Base-by-base conservation (phyloP, 371 early-diverging fungal genomes). In the Rozella allomycis region DNA sequence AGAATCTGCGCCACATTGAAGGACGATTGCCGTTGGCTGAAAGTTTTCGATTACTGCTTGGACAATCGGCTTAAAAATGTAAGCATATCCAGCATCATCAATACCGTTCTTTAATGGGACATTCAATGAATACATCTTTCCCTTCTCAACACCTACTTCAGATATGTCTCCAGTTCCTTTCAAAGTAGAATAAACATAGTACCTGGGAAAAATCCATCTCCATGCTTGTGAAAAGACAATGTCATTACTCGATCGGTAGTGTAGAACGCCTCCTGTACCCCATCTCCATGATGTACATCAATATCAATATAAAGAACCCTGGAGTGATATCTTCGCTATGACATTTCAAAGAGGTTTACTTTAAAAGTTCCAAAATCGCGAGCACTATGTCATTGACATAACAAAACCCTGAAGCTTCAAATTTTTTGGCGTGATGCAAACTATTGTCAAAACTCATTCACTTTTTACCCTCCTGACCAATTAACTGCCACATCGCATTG, bases 211-310 rank as follows among this genome's bases (percentile, higher is more conserved):
- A 78, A 99, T 7, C 20, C 16, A 34, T 90, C 83, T 26, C 98
- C 98, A 55, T 79, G 93, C 54, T 94, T 94, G 54, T 98, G 99
- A 52, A 98, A 97, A 20, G 83, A 82, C 11, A 82, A 78, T 0
- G 98, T 91, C 90, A 97, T 87, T 25, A 98, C 99, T 31, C 99
- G 71, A 48, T 97, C 97, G 4, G 96, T 87, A 8, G 81, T 78
- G 50, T 93, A 97, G 55, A 98, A 98, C 1, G 99, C 99, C 54
- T 98, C 99, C 50, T 90, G 83, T 18, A 3, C 99, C 23, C 98
- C 99, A 49, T 97, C 99, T 7, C 99, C 99, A 50, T 98, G 98
- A 52, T 98, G 99, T 18, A 96, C 79, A 47, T 98, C 99, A 45
- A 96, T 96, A 53, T 98, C 99, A 42, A 98, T 74, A 58, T 98